Conservation (phyloP, 768 basidiomycete species). For the Leccinellum rugosiceps region DNA sequence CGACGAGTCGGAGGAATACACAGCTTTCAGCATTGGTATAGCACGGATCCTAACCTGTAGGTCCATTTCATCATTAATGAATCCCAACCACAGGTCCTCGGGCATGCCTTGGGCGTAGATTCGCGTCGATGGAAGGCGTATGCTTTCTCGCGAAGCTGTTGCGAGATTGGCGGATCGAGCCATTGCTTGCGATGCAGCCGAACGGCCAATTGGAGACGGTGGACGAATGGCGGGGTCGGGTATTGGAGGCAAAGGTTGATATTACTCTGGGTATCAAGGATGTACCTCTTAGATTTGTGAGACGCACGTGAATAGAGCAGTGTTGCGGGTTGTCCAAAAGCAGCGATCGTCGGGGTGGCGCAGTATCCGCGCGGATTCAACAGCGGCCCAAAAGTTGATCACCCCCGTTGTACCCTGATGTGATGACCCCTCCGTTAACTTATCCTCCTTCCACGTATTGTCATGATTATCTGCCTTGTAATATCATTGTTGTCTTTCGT, state of each 20-base stretch:
- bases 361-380: conserved; percentile 10
- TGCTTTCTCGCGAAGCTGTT: conserved; percentile 51
- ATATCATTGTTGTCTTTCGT: conserved; percentile 14
- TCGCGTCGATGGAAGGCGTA: conserved; percentile 51
- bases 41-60: background rate
- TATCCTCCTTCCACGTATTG: conserved; percentile 8
- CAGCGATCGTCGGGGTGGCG: background rate
- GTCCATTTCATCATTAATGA: background rate
- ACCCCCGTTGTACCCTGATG: conserved; percentile 8
- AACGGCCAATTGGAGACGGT: conserved; percentile 13
- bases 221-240: conserved; percentile 25
- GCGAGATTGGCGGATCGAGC: conserved; percentile 51
- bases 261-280: conserved; percentile 18
- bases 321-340: conserved; percentile 9
- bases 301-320: background rate
- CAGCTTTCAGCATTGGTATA: conserved; percentile 25
- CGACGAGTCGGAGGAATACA: conserved; percentile 12
- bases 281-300: conserved; percentile 23
- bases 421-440: conserved; percentile 19
- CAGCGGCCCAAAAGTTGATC: background rate
- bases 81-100: conserved; percentile 40
- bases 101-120: conserved; percentile 52
- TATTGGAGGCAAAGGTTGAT: conserved; percentile 16
- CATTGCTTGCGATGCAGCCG: conserved; percentile 30
- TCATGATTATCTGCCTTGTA: conserved; percentile 8